These are phyloP conservation scores for Saksenaea vasiformis DNA, from an alignment of 371 early-diverging fungal species.

Conservation along the genomic window DNA sequence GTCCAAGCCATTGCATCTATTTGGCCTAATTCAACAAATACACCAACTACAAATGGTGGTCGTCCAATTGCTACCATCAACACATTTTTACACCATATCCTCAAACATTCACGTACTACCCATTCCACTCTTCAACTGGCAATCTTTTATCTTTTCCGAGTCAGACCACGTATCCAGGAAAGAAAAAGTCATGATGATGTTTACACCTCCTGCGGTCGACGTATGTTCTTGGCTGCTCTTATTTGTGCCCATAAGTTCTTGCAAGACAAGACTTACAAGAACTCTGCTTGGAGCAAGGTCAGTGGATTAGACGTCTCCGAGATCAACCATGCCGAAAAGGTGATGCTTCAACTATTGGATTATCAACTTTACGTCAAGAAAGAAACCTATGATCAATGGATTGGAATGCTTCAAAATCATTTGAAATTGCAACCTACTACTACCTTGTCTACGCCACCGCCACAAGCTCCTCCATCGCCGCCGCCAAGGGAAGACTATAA, in stretches of 20 bases:
- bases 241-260: conserved; percentile 78
- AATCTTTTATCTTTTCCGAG: conserved; percentile 66
- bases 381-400: conserved; percentile 52
- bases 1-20: conserved; percentile 59
- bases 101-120: conserved; percentile 72
- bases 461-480: conserved; percentile 15
- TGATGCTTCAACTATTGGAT: conserved; percentile 68
- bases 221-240: conserved; percentile 78
- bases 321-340: conserved; percentile 71
- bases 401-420: conserved; percentile 33
- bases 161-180: conserved; percentile 34
- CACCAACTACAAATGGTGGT: conserved; percentile 38
- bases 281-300: conserved; percentile 78
- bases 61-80: conserved; percentile 54
- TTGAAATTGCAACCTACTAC: conserved; percentile 21
- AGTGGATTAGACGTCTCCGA: conserved; percentile 67
- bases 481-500: not conserved
- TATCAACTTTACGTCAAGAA: conserved; percentile 71
- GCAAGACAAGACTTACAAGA: conserved; percentile 74
- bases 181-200: conserved; percentile 17
- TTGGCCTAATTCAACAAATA: conserved; percentile 44
- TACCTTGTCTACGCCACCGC: not conserved
- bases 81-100: conserved; percentile 71
- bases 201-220: conserved; percentile 60
- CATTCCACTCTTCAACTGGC: conserved; percentile 77